These are phyloP conservation scores for Gossypium trilobum DNA, from an alignment of 441 rosid genomes.

Conservation along the genomic window DNA sequence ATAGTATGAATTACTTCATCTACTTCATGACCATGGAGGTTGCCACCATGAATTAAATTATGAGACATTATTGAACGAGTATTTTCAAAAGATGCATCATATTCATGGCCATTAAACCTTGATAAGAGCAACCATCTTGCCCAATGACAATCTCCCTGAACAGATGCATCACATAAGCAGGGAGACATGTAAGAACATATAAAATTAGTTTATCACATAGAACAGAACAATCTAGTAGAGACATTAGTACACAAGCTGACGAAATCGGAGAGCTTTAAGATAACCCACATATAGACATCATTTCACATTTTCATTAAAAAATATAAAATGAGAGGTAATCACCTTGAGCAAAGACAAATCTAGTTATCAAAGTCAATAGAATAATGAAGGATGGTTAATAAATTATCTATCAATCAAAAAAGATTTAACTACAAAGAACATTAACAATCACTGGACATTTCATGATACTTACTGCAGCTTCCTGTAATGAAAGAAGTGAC, in stretches of 20 bases:
- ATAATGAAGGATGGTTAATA: background rate
- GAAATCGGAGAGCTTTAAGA: conserved; percentile 8
- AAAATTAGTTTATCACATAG: conserved; percentile 1
- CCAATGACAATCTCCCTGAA: conserved; percentile 96
- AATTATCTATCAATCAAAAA: background rate
- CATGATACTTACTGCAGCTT: conserved; percentile 81
- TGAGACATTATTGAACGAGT: conserved; percentile 67
- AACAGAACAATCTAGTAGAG: background rate
- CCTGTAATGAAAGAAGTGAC: conserved; percentile 46
- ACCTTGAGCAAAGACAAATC: background rate
- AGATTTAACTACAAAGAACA: conserved; percentile 17
- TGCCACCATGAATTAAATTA: conserved; percentile 38
- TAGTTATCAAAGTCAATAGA: conserved; percentile 10
- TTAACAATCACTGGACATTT: conserved; percentile 19
- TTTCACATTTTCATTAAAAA: background rate
- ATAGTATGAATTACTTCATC: conserved; percentile 71
- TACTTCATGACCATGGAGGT: conserved; percentile 45
- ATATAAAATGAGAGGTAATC: background rate
- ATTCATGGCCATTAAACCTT: conserved; percentile 77
- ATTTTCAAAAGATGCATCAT: conserved; percentile 93
- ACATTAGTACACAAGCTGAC: conserved; percentile 5
- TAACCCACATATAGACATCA: background rate
- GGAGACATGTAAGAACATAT: conserved; percentile 13
- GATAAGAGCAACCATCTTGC: conserved; percentile 92
- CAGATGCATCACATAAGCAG: conserved; percentile 23